Base-by-base conservation (phyloP, 2,329 filamentous ascomycete species). In the Phyllosticta citribraziliensis region DNA sequence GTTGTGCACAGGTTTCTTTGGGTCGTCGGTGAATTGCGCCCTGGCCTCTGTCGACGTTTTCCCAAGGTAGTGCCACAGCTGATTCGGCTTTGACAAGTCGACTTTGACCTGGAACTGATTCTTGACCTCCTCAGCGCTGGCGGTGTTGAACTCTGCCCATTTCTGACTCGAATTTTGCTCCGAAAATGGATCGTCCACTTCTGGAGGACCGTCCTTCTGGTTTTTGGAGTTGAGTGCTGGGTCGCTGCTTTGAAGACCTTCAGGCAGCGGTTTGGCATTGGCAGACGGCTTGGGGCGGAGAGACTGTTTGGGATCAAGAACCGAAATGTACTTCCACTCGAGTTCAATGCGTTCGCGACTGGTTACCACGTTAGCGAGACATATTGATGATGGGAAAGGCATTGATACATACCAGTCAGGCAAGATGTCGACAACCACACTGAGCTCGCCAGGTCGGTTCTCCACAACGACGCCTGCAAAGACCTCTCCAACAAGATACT, bases 401-500 rank as follows among this genome's bases (percentile, higher is more conserved):
- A 8, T 47, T n/a, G 17, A n/a, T 10, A 81, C 86, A 74, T 84
- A 92, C 85, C 89, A 89, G 72, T 88, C 87, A 40, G 94, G 93
- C 66, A 97, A 79, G 64, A 96, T 82, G 67, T 96, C 89, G 51
- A 97, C 75, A 27, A 97, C 78, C 22, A 96, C 75, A 61, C 82
- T 88, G 70, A 88, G 83, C 76, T 96, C 93, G 59, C 84, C 84
- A 19, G 76, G 77, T 63, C 89, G 81, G 66, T 96, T 97, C 75
- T 96, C 89, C 24, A 94, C 81, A 55, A 99, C 87, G 59, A 91
- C 80, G 58, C 91, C 94, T 47, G 91, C 94, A 74, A 96, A 96
- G 52, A 97, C 94, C 61, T 97, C 90, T 47, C 89, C 86, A 71
- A 86, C 84, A 74, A 88, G 79, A 71, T 88, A 88, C 73, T 99